A percentile compares a stretch with the other conserved stretches of the same genome.
Conservation (phyloP, 2,329 filamentous ascomycete genomes). For the Catunica adiposa region DNA sequence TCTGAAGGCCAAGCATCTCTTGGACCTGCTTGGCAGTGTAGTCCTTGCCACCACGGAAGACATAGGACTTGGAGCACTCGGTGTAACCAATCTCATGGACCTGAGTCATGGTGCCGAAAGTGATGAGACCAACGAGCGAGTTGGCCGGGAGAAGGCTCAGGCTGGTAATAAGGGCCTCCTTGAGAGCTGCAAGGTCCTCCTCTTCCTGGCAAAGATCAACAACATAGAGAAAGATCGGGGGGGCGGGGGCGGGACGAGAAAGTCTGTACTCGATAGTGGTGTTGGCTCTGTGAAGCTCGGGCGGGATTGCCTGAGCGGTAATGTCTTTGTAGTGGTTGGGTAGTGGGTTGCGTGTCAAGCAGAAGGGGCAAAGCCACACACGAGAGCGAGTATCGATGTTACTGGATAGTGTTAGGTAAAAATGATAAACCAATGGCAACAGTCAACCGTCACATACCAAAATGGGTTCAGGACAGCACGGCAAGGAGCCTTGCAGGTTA, state of each 20-base stretch:
- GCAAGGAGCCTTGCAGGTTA: slow-evolving; percentile 92
- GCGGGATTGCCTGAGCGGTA: slow-evolving; percentile 63
- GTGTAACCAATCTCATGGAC: slow-evolving; percentile 96
- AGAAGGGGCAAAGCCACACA: slow-evolving; percentile 83
- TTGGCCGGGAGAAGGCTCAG: slow-evolving; percentile 67
- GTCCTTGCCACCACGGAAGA: slow-evolving; percentile 95
- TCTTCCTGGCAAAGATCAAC: slow-evolving; percentile 82
- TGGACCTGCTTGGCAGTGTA: slow-evolving; percentile 98
- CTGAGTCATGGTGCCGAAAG: slow-evolving; percentile 89
- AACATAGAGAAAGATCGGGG: slow-evolving; percentile 74
- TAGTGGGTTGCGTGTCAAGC: slow-evolving; percentile 65
- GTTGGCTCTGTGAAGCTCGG: slow-evolving; percentile 64
- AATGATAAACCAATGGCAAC: background rate
- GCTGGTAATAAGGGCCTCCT: slow-evolving; percentile 76
- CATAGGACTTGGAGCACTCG: slow-evolving; percentile 95
- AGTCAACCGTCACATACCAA: slow-evolving; percentile 42
- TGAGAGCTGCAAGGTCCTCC: slow-evolving; percentile 65
- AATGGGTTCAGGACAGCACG: slow-evolving; percentile 92
- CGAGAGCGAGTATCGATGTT: slow-evolving; percentile 71
- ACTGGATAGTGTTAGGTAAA: slow-evolving; percentile 26
- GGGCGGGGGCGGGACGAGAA: slow-evolving; percentile 64
- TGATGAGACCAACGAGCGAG: slow-evolving; percentile 67
- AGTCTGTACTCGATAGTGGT: slow-evolving; percentile 84
- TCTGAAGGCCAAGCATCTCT: slow-evolving; percentile 83
- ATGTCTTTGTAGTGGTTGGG: slow-evolving; percentile 85